A percentile compares a stretch with the other conserved stretches of the same genome.
These are phyloP conservation scores for Talaromyces thailandensis DNA, from an alignment of 495 filamentous ascomycete genomes.

Conservation along the genomic window DNA sequence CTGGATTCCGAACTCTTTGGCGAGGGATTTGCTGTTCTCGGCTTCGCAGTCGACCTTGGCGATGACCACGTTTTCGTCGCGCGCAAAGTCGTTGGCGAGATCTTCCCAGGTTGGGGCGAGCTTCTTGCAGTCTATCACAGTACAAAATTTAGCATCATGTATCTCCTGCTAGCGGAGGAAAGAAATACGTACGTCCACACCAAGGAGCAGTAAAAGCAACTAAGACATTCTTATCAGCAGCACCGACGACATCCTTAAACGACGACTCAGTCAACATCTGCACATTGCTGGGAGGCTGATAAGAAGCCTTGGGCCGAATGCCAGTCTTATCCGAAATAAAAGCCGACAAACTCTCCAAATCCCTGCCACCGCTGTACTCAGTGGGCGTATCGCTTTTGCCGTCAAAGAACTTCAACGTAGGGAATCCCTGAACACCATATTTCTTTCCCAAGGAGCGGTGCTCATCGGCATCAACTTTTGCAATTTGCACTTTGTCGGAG, in stretches of 20 bases:
- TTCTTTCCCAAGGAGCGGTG: constrained; percentile 73
- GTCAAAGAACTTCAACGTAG: constrained; percentile 96
- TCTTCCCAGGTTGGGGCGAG: constrained; percentile 88
- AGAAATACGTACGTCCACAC: constrained; percentile 83
- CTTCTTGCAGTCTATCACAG: constrained; percentile 77
- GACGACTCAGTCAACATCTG: constrained; percentile 68
- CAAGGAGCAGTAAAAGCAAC: constrained; percentile 96
- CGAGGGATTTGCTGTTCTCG: constrained; percentile 68
- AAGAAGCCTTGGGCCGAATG: constrained; percentile 61
- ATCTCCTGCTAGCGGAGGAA: too few species aligned
- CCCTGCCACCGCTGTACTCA: constrained; percentile 80
- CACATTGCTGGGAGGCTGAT: constrained; percentile 63
- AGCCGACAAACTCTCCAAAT: constrained; percentile 71
- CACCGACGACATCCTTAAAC: constrained; percentile 71
- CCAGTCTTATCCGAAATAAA: constrained; percentile 90
- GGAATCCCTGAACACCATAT: constrained; percentile 90
- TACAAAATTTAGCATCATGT: constrained; percentile 13
- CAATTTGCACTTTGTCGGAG: constrained; percentile 78
- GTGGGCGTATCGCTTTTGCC: constrained; percentile 83
- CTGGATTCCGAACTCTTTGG: constrained; percentile 66
- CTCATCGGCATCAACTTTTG: constrained; percentile 91
- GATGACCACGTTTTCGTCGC: constrained; percentile 69
- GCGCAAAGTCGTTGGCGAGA: constrained; percentile 71
- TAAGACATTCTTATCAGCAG: constrained; percentile 79
- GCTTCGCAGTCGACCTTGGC: constrained; percentile 94